A percentile compares a stretch with the other conserved stretches of the same genome.
phyloP scores from a whole-genome alignment of 805 yeast genomes.

The Barnettozyma botsteinii region DNA sequence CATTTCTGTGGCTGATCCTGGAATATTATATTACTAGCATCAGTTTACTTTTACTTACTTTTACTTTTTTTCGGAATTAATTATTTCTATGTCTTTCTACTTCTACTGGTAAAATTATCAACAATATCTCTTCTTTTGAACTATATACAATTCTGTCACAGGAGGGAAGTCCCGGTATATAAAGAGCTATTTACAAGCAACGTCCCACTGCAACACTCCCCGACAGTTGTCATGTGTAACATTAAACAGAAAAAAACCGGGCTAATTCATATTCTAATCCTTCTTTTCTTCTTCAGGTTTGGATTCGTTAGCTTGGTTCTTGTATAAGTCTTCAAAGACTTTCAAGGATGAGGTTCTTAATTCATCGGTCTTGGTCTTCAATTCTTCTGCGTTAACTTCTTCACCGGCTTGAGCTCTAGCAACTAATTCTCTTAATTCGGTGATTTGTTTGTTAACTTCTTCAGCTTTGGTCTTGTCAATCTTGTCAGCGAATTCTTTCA shows the following conservation, averaged over 20 bases:
- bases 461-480: slow-evolving; percentile 50
- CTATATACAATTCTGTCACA: slow-evolving; percentile 8
- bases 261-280: slow-evolving; percentile 3
- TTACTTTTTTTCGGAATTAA: neutral
- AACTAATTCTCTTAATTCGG: slow-evolving; percentile 62
- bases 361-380: slow-evolving; percentile 78
- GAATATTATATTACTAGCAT: no score
- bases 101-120: neutral
- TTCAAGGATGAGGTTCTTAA: slow-evolving; percentile 73
- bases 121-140: slow-evolving; percentile 3
- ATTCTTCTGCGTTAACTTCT: slow-evolving; percentile 49
- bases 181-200: slow-evolving; percentile 3
- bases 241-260: slow-evolving; percentile 1
- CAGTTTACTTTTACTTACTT: neutral
- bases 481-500: slow-evolving; percentile 67
- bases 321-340: slow-evolving; percentile 52
- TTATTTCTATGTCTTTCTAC: neutral
- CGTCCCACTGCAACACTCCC: neutral
- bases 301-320: slow-evolving; percentile 21
- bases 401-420: slow-evolving; percentile 67
- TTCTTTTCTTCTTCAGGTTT: slow-evolving; percentile 26
- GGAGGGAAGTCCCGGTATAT: neutral
- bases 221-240: slow-evolving; percentile 2
- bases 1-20: slow-evolving; percentile 6
- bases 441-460: slow-evolving; percentile 34